phyloP scores from a whole-genome alignment of 148 eudicot genomes.

The Linanthus parryae region DNA sequence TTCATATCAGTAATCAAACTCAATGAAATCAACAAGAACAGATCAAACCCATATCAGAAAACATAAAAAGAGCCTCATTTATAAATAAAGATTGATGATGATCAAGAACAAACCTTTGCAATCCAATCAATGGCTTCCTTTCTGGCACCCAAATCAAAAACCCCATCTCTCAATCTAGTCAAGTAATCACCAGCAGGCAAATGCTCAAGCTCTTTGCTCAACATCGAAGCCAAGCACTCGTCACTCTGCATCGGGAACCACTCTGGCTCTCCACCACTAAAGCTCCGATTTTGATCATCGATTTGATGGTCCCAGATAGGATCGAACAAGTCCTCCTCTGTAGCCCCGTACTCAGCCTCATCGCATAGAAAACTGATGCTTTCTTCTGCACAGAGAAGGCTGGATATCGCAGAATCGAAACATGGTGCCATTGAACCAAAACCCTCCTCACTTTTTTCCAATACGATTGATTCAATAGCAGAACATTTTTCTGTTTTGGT shows the following conservation, averaged over 20 bases:
- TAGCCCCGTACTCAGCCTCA: conserved; percentile 20
- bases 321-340: conserved; percentile 21
- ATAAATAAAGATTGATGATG: not conserved
- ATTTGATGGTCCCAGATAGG: conserved; percentile 16
- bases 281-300: conserved; percentile 17
- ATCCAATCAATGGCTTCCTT: conserved; percentile 68
- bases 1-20: too few relatives aligned
- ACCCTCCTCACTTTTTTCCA: not conserved
- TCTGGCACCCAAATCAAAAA: conserved; percentile 60
- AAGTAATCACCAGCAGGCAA: conserved; percentile 45
- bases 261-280: conserved; percentile 17
- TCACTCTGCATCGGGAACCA: conserved; percentile 35
- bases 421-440: conserved; percentile 41
- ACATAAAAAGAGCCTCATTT: too few relatives aligned
- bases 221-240: conserved; percentile 45
- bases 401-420: conserved; percentile 47
- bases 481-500: too few relatives aligned
- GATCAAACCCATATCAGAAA: too few relatives aligned
- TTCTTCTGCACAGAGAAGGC: conserved; percentile 64
- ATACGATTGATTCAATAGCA: too few relatives aligned
- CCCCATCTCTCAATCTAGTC: conserved; percentile 46
- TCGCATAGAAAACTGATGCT: conserved; percentile 38
- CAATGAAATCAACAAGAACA: too few relatives aligned
- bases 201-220: conserved; percentile 41
- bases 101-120: conserved; percentile 44